These are phyloP conservation scores for Hanseniaspora gamundiae DNA, from an alignment of 1,139 yeast genomes.

Conservation along the genomic window DNA sequence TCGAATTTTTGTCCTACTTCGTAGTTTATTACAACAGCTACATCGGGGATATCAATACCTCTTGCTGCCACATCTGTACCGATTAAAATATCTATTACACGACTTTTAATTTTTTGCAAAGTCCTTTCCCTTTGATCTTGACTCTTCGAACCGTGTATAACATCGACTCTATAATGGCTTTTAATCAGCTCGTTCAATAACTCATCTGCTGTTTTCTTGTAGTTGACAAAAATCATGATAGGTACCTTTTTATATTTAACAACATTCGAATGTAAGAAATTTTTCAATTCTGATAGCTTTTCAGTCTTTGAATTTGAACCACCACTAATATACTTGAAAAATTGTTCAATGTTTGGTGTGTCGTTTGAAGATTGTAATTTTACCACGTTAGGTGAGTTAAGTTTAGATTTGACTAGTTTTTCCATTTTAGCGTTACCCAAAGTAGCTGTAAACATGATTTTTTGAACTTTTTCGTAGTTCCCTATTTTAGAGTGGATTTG, in stretches of 20 bases:
- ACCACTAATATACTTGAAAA: neutral
- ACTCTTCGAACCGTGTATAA: conserved; percentile 76
- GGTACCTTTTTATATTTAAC: conserved; percentile 33
- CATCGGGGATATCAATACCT: conserved; percentile 73
- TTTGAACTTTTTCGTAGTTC: conserved; percentile 30
- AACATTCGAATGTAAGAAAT: conserved; percentile 12
- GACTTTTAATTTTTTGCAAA: conserved; percentile 33
- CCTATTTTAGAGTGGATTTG: conserved; percentile 34
- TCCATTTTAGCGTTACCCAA: conserved; percentile 62
- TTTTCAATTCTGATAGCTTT: conserved; percentile 8
- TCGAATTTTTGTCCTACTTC: conserved; percentile 81
- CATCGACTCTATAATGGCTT: conserved; percentile 39
- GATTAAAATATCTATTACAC: conserved; percentile 42
- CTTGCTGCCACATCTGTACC: conserved; percentile 92
- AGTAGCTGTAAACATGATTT: conserved; percentile 85
- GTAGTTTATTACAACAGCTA: conserved; percentile 54
- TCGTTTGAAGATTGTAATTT: neutral
- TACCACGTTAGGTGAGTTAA: neutral
- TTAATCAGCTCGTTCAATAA: conserved; percentile 39
- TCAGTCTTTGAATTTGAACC: conserved; percentile 38
- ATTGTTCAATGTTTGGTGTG: neutral
- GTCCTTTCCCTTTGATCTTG: conserved; percentile 81
- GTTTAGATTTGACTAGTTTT: conserved; percentile 27
- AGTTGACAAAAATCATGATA: conserved; percentile 73
- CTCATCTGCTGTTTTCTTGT: conserved; percentile 58